Evolutionary conservation across 768 basidiomycete species (phyloP).

Genomic region (Rhodotorula babjevae): DNA sequence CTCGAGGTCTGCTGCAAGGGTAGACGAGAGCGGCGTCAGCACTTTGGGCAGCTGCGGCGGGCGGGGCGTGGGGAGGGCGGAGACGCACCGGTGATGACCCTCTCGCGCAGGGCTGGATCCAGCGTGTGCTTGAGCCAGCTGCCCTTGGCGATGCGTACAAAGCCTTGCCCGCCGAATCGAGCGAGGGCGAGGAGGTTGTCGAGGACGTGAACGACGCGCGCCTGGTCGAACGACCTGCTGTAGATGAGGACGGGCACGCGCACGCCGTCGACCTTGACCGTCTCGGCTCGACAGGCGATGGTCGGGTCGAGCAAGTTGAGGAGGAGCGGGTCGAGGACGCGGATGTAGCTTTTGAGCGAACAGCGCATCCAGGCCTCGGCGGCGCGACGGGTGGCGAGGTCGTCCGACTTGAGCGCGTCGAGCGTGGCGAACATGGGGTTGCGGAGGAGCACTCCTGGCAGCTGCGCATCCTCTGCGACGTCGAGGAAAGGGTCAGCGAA

Average conservation of each 20-base stretch:
- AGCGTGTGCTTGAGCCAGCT: conserved; percentile 63
- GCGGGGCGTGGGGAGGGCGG: too few relatives aligned
- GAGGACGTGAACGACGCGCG: conserved; percentile 65
- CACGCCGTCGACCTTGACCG: conserved; percentile 58
- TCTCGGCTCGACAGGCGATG: conserved; percentile 56
- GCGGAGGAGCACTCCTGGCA: conserved; percentile 77
- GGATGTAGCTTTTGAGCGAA: conserved; percentile 80
- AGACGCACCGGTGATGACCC: conserved; percentile 57
- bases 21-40: too few relatives aligned
- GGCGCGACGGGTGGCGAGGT: conserved; percentile 66
- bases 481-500: neutral
- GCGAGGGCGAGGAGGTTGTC: conserved; percentile 72
- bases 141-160: conserved; percentile 67
- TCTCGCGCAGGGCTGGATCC: conserved; percentile 59
- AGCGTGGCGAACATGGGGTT: conserved; percentile 82
- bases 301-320: conserved; percentile 68
- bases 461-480: conserved; percentile 64
- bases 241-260: conserved; percentile 67
- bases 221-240: conserved; percentile 70
- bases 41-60: too few relatives aligned
- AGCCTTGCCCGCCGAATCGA: conserved; percentile 83
- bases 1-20: conserved; percentile 26
- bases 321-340: conserved; percentile 84
- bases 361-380: conserved; percentile 98
- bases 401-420: conserved; percentile 71